Conservation (phyloP, 2,329 filamentous ascomycete species). For the Curvularia verruculosa region DNA sequence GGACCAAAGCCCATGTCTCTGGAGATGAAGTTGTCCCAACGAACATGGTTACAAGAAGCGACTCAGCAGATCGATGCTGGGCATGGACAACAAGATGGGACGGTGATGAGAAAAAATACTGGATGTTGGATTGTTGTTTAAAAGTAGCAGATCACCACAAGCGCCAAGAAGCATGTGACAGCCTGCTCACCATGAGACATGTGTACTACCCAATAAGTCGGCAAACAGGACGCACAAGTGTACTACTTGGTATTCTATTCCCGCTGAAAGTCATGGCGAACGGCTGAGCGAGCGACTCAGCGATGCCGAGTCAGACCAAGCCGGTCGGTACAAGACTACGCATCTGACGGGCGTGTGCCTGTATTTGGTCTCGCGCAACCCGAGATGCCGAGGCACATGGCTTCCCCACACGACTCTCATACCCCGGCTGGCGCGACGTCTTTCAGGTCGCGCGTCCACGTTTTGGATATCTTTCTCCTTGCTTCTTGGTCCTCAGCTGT, state of each 20-base stretch:
- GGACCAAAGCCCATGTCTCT: background rate
- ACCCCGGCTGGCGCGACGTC: constrained; percentile 21
- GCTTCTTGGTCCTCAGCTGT: background rate
- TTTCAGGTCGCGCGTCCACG: constrained; percentile 14
- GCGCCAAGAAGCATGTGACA: constrained; percentile 14
- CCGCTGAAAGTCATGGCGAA: background rate
- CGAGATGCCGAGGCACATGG: constrained; percentile 36
- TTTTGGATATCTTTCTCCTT: constrained; percentile 13
- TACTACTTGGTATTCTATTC: background rate
- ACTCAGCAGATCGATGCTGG: background rate
- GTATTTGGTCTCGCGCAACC: constrained; percentile 24
- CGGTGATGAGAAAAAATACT: background rate
- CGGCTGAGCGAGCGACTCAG: too few relatives aligned
- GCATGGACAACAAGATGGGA: background rate
- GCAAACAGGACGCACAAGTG: background rate
- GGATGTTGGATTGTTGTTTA: background rate
- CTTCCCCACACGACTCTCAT: constrained; percentile 35
- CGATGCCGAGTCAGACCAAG: constrained; percentile 19
- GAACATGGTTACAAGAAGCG: background rate
- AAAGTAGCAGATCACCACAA: background rate
- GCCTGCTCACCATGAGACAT: background rate
- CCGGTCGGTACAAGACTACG: constrained; percentile 6
- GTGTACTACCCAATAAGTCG: background rate
- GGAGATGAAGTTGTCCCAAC: background rate
- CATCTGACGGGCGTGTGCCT: constrained; percentile 13